Evolutionary conservation across 805 yeast species (phyloP).

Genomic region (Tetrapisispora nanseiensis): DNA sequence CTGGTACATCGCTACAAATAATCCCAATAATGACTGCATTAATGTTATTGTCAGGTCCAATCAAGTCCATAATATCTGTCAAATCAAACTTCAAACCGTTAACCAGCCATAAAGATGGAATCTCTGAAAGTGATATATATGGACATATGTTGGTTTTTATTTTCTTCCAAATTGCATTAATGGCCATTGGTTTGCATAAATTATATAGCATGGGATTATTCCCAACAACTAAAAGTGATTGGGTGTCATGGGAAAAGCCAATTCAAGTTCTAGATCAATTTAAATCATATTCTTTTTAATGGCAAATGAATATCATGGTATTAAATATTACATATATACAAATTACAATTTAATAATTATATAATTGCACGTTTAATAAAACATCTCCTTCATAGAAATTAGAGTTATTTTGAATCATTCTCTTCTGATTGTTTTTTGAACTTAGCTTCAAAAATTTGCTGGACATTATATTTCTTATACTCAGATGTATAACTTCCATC

Average conservation of each 20-base stretch:
- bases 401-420: neutral
- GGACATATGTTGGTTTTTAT: slow-evolving; percentile 41
- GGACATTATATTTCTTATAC: slow-evolving; percentile 64
- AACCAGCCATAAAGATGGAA: slow-evolving; percentile 17
- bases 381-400: too few species aligned
- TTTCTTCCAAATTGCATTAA: slow-evolving; percentile 40
- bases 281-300: slow-evolving; percentile 18
- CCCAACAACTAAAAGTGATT: slow-evolving; percentile 80
- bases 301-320: neutral
- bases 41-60: slow-evolving; percentile 70
- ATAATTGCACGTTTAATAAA: too few species aligned
- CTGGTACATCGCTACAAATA: slow-evolving; percentile 81
- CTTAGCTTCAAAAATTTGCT: slow-evolving; percentile 56
- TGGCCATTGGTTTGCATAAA: slow-evolving; percentile 78
- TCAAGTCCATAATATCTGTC: slow-evolving; percentile 57
- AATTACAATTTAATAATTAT: too few species aligned
- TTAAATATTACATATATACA: neutral
- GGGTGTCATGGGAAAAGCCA: slow-evolving; percentile 76
- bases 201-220: slow-evolving; percentile 80
- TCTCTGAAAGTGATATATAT: slow-evolving; percentile 14
- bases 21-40: slow-evolving; percentile 86
- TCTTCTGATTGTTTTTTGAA: slow-evolving; percentile 12
- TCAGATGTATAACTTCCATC: slow-evolving; percentile 43
- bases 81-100: slow-evolving; percentile 45
- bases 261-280: slow-evolving; percentile 16